Base-by-base conservation (phyloP, 768 basidiomycete species). In the Macrolepiota fuliginosa region DNA sequence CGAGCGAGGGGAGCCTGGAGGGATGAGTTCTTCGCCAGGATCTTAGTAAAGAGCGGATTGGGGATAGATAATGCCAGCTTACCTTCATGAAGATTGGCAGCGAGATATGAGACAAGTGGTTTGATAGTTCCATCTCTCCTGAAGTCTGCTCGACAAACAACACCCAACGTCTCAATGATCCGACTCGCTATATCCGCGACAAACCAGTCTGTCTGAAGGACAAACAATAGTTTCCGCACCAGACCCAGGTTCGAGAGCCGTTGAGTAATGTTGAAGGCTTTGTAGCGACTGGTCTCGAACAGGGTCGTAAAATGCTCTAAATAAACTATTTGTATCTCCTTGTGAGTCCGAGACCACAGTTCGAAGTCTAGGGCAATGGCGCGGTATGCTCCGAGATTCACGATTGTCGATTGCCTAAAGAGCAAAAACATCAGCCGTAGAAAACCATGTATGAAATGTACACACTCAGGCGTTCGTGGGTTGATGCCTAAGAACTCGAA, bases 401-500 rank as follows among this genome's bases (percentile, higher is more conserved):
- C 83, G 32, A 98, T 81, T 0, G 91, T 92, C 0, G 96, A 95
- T 59, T 84, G 81, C 32, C 93, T 95, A 50, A 6, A 42, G 27
- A 37, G 35, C 11, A 36, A 1, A 25, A 22, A 55, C 25, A 64
- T 60, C 19, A 45, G 42, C 7, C 17, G 6, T 39, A 19, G 17
- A 12, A 50, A 19, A 15, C 32, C 10, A 1, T 0, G 40, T 19
- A 6, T 56, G 29, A 22, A 32, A 15, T 12, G 22, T 24, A 73
- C 90, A 56, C 69, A 94, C 93, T 92, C 89, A 11, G 93, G 90
- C 4, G 81, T 83, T 55, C 86, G 84, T 69, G 94, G 91, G 70
- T 91, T 91, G 67, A 96, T 76, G 7, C 96, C 96, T 24, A 96
- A 71, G 67, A 94, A 93, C 71, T 90, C 88, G 67, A 97, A 92